Evolutionary conservation across 2,329 filamentous ascomycete genomes (phyloP).

Genomic region (Sphaerostilbella broomeana): DNA sequence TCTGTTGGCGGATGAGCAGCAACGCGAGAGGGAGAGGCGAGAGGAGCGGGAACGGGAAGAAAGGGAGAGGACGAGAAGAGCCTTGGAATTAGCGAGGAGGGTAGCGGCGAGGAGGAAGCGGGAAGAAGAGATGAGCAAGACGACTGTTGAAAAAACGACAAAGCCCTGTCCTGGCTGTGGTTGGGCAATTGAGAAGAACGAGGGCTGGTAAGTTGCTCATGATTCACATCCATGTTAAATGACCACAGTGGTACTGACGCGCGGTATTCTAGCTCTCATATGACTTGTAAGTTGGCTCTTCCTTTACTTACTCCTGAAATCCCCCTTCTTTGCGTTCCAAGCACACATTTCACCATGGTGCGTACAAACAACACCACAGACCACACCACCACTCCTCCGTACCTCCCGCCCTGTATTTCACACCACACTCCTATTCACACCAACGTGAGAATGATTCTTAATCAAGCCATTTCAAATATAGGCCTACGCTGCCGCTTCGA

Average conservation of each 20-base stretch:
- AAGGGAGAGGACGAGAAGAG: constrained; percentile 21
- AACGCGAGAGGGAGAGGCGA: constrained; percentile 21
- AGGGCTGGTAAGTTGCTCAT: constrained; percentile 32
- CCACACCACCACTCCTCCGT: no score
- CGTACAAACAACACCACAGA: constrained; percentile 7
- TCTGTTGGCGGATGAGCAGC: constrained; percentile 26
- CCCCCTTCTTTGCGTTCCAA: background rate
- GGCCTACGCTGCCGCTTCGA: constrained; percentile 29
- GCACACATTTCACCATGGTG: constrained; percentile 8
- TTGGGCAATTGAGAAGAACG: constrained; percentile 34
- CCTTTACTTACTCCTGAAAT: background rate
- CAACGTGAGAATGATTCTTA: no score
- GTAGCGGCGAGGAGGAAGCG: constrained; percentile 23
- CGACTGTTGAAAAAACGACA: constrained; percentile 24
- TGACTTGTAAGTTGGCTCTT: constrained; percentile 33
- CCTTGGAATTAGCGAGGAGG: constrained; percentile 22
- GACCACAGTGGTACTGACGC: no score
- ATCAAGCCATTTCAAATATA: no score
- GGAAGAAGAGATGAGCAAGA: constrained; percentile 30
- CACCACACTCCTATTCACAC: background rate
- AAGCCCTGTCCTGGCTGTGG: constrained; percentile 34
- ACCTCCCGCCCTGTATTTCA: no score
- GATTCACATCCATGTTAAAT: background rate
- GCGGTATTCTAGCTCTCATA: constrained; percentile 31
- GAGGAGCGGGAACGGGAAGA: constrained; percentile 20